Evolutionary conservation across 257 asterid species (phyloP).

Genomic region (Solanum infundibuliforme): DNA sequence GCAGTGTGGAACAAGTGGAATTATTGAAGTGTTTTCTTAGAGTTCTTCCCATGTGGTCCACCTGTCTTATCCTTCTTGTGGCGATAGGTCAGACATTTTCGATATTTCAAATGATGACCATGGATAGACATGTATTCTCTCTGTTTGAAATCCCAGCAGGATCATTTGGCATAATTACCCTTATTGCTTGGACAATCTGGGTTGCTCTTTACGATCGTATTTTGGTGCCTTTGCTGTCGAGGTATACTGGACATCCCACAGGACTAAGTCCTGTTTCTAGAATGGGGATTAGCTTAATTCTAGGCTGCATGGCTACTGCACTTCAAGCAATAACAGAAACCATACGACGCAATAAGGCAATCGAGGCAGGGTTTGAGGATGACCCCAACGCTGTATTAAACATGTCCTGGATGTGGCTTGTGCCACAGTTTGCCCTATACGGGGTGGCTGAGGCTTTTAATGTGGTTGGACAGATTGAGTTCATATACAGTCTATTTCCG

Average conservation of each 20-base stretch:
- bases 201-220: not conserved
- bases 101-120: not conserved
- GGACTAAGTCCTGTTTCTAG: slow-evolving; percentile 1
- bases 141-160: slow-evolving; percentile 13
- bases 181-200: slow-evolving; percentile 1
- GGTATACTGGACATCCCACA: not conserved
- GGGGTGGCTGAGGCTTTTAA: slow-evolving; percentile 14
- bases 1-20: slow-evolving; percentile 10
- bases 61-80: not conserved
- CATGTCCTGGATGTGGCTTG: slow-evolving; percentile 15
- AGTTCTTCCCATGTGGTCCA: slow-evolving; percentile 8
- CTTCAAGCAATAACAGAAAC: slow-evolving; percentile 3
- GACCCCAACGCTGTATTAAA: not conserved
- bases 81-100: not conserved
- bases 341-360: not conserved
- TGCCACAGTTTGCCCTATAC: not conserved
- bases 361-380: not conserved
- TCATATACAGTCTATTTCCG: slow-evolving; percentile 4
- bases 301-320: not conserved
- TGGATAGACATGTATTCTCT: not conserved
- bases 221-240: not conserved
- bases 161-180: not conserved
- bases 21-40: slow-evolving; percentile 1
- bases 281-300: slow-evolving; percentile 10
- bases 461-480: slow-evolving; percentile 7